Base-by-base conservation (phyloP, 495 filamentous ascomycete genomes). In the Penicillium odoratum region DNA sequence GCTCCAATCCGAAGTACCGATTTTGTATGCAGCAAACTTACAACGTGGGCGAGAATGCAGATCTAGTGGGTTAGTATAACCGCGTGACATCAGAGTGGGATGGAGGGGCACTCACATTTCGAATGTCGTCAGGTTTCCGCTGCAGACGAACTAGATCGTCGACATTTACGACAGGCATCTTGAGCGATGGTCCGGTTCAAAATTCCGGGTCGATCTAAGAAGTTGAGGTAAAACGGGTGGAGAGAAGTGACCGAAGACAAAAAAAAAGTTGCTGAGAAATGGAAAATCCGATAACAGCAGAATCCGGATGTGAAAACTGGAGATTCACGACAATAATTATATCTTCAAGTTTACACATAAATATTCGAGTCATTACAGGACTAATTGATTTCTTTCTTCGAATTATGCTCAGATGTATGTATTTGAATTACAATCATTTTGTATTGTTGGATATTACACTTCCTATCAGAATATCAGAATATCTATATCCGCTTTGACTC, bases 1-100 rank as follows among this genome's bases (percentile, higher is more conserved):
- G 8, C 26, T 9, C 4, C n/a, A 38, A 46, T 16, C 42, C 53
- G 28, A 29, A 25, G 15, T 9, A 16, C 44, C 5, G 48, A 38
- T 31, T 13, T 11, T 56, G n/a, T 1, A 34, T 26, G 25, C 47
- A 30, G 40, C 26, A 30, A 43, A 83, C 88, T 74, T 86, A 92
- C 89, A 65, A 98, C 94, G 70, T 98, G 94, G 31, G 94, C 94
- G 52, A 98, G 79, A 65, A 98, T 97, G 74, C 94, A 98, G 58
- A 98, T 97, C 93, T 98, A 60, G 48, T 31, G 56, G 51, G 63
- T 73, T 73, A 74, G 71, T 61, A 61, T 55, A 59, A 46, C 53
- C 53, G 53, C 48, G 56, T 59, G 62, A 68, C 53, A 68, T 69
- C 64, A 62, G 44, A 62, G 65, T 70, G 61, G 66, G 70, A 71